Base-by-base conservation (phyloP, 257 asterid species). In the Jacaranda copaia region DNA sequence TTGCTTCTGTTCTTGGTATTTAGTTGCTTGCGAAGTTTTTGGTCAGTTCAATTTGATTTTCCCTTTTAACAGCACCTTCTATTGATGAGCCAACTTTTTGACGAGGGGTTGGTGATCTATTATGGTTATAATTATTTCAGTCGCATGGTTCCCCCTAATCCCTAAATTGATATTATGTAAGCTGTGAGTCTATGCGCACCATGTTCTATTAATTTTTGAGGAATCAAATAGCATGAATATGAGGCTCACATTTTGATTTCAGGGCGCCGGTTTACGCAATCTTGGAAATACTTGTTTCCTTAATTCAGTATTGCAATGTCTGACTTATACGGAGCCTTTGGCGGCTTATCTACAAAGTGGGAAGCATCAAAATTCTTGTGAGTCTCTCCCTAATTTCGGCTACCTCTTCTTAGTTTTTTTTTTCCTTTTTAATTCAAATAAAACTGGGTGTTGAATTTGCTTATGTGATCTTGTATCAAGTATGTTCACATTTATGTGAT, bases 251-350 rank as follows among this genome's bases (percentile, higher is more conserved):
- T 77, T 40, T 39, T 59, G 65, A 79, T 83, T 83, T 70, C 97
- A 96, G 99, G 99, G 99, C 63, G 99, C 99, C 25, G 99, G 99
- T 57, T 84, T 96, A 81, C 96, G 93, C 77, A 96, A 96, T 81
- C 99, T 96, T 43, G 99, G 99, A 70, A 96, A 96, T 63, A 96
- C 99, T 7, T 96, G 99, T 81, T 96, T 89, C 72, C 93, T 96
- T 66, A 96, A 96, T 81, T 88, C 99, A 11, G 99, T 96, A 40
- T 79, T 96, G 82, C 99, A 96, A 72, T 96, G 99, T 39, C 86
- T 96, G 78, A 96, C 99, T 39, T 96, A 96, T 83, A 96, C 99
- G 5, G 98, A 94, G 79, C 99, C 99, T 6, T 87, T 96, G 81
- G 99, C 98, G 20, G 97, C 99, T 20, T 96, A 96, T 87, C 87